Evolutionary conservation across 163 green algal genomes (phyloP).

Genomic region (Scenedesmus sp.): DNA sequence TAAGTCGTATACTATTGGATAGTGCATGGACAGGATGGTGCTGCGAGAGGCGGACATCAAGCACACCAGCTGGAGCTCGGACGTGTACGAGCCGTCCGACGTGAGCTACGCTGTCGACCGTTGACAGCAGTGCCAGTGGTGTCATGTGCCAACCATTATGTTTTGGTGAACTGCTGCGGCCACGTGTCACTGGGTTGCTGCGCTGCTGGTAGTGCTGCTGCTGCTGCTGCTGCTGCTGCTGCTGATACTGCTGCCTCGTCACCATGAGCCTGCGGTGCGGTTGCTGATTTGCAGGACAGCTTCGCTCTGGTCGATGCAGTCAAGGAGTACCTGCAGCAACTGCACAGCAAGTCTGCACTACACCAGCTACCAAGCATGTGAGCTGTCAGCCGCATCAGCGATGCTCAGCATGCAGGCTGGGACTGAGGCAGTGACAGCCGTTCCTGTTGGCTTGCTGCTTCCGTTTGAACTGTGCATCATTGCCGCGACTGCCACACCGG

Average conservation of each 20-base stretch:
- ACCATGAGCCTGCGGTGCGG: too few species aligned
- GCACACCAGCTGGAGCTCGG: not conserved
- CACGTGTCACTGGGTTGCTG: not conserved
- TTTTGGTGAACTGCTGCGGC: not conserved
- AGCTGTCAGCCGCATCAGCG: not conserved
- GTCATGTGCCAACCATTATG: too few species aligned
- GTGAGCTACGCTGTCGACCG: not conserved
- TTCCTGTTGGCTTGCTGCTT: not conserved
- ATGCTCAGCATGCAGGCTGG: too few species aligned
- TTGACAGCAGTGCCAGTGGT: not conserved
- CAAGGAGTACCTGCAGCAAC: not conserved
- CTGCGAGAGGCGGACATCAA: conserved; percentile 23
- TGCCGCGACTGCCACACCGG: not conserved
- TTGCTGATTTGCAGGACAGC: conserved; percentile 5
- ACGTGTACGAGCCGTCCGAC: conserved; percentile 49
- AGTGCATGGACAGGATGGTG: not conserved
- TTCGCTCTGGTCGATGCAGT: conserved; percentile 44
- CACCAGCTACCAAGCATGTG: conserved; percentile 10
- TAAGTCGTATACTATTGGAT: not conserved
- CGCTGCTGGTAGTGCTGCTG: not conserved
- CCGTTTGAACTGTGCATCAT: too few species aligned
- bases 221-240: not conserved
- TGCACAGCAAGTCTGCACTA: not conserved
- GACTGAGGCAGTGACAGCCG: not conserved
- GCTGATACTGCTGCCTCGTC: not conserved